Evolutionary conservation across 129 eudicot genomes (phyloP), one percentile per base, ranked within the genome.

Genomic region (Escallonia herrerae): DNA sequence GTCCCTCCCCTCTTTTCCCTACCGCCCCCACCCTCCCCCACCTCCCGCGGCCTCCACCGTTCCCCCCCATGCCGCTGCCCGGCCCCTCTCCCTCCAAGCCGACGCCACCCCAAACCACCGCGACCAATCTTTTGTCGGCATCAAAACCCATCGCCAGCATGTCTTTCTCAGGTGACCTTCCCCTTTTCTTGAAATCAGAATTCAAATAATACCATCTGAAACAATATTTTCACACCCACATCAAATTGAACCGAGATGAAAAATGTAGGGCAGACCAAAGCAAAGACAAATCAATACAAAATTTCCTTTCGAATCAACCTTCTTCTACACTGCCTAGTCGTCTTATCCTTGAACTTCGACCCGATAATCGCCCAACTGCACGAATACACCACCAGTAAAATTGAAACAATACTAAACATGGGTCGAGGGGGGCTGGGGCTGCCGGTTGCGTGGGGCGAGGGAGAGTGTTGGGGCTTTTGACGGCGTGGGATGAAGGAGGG

Each of bases 121-220:
- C 33, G 33, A 22, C 33, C 33, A 22, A 22, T 22, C 33, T 22
- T 1, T 1, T 22, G 33, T 1, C 33, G 1, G 33, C 33, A 1
- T 22, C 33, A 1, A 22, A 22, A 22, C 33, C 33, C 33, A 22
- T 22, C 33, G 33, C 33, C 33, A 89, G 89, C 82, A 86, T 68
- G 73, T 94, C 99, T 80, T 94, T 97, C 63, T 94, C 99, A 3
- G 87, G 99, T 60, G 97, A 80, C 97, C 99, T 89, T 48, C 99
- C 99, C 42, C 97, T 95, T 74, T 86, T 89, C 73, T 89, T 94
- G 80, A 83, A 89, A 84, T 94, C 90, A 65, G 97, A 89, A 73
- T 94, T 94, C 83, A 89, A 81, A 75, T 94, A 89, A 58, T 73
- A 94, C 99, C 99, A 94, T 77, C 99, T 94, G 83, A 69, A 54